Base-by-base conservation (phyloP, 768 basidiomycete genomes). In the Nevesoporus exiguus region DNA sequence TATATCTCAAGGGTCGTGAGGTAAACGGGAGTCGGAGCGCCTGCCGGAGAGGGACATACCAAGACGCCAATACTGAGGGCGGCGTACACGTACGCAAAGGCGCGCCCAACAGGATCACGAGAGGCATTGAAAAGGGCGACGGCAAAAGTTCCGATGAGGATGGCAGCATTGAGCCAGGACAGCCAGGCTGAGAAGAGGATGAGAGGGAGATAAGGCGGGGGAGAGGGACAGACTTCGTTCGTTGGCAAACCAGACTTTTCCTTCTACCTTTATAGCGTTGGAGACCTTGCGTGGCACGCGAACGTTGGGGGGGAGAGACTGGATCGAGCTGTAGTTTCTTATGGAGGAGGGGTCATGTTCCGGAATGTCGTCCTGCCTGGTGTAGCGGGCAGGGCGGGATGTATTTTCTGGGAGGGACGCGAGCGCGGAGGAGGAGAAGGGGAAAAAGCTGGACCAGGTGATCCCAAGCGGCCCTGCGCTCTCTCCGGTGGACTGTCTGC, bases 231-330 rank as follows among this genome's bases (percentile, higher is more conserved):
- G 44, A 93, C 91, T 93, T 66, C 92, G 76, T 71, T 98, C 94
- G 65, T 97, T 97, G 9, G 94, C 93, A 68, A 98, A 96, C 94
- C 95, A 98, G 45, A 98, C 94, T 65, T 98, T 98, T 21, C 84
- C 86, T 67, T 98, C 94, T 17, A 98, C 93, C 58, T 85, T 89
- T 62, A 98, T 77, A 0, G 86, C 82, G 1, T 88, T 88, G 0
- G 87, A 75, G 21, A 90, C 82, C 71, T 93, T 94, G 75, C 87
- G 90, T 0, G 91, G 91, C 0, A 93, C 79, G 34, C 86, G 77
- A 34, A 92, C 83, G 43, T 80, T 78, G 0, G 83, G 75, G 0
- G 88, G 83, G 0, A 85, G 64, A 3, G 76, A 66, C 61, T 80
- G 86, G 68, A 90, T 90, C 3, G 90, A 76, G 65, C 85, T 83